Evolutionary conservation across 2,329 filamentous ascomycete genomes (phyloP), one percentile per base, ranked within the genome.

Genomic region (Elsinoe necatrix): DNA sequence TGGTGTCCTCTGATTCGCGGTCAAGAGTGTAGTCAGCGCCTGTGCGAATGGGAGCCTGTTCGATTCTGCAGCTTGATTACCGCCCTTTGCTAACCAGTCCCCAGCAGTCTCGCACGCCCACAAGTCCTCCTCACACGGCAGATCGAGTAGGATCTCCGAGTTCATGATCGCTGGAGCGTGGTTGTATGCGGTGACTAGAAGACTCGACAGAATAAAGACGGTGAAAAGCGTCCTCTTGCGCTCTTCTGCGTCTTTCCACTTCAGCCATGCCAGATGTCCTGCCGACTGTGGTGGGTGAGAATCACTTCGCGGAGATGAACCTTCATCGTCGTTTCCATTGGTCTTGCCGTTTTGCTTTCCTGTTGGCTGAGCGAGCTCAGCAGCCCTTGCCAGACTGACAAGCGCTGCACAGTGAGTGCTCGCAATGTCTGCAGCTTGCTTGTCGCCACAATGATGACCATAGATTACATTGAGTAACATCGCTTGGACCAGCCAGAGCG

Each of bases 391-490:
- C 54, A 98, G 81, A 68, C 89, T 95, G 55, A 96, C 89, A 41
- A 98, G 75, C 18, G 91, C 89, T 6, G 90, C 88, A 68, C 89
- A 95, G 68, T 97, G 92, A 1, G 88, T 95, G 61, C 86, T 91
- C 1, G 92, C 92, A 65, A 95, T 95, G 68, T 96, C 90, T 59
- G 88, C 89, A 20, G 89, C 87, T 55, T 84, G 85, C 73, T 95
- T 92, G 69, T 97, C 92, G 35, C 88, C 89, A 68, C 90, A 95
- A 63, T 95, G 95, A 70, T 96, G 89, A 12, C 92, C 92, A 68
- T 95, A 97, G 14, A 96, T 87, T 35, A 97, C 88, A 67, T 95
- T 97, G 52, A 98, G 78, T 7, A 97, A 77, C 92, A 97, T 97
- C 0, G 92, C 89, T 71, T 97, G 93, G 14, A 97, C 90, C 23